Base-by-base conservation (phyloP, 1,139 yeast genomes). In the Taiozyma onychis region DNA sequence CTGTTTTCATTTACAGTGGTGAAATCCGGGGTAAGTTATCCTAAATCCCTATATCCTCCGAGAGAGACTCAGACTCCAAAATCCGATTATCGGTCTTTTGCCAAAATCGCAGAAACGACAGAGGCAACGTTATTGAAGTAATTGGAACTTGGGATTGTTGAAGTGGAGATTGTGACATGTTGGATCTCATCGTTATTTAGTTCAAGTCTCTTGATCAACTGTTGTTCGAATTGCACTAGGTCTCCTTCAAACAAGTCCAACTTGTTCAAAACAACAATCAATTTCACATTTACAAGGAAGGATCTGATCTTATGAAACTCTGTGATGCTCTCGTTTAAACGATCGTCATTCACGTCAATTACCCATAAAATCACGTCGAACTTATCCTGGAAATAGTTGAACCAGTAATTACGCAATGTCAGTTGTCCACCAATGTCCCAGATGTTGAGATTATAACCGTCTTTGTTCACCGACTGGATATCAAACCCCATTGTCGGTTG, bases 361-460 rank as follows among this genome's bases (percentile, higher is more conserved):
- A 91, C 96, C 97, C 98, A 91, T n/a, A 91, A 68, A 27, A 91
- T 73, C 14, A 82, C 79, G 60, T 91, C 93, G 7, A 96, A 87
- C 58, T 81, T 81, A 56, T 90, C 97, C 63, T 57, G 57, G 30
- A 87, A 91, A 70, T 93, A 93, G 53, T 90, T 80, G 26, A 86
- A 78, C 99, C 99, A 93, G 76, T 93, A 78, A 41, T 82, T 75
- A 45, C 98, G 73, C 48, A 93, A 73, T 27, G 88, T 77, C 62
- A 81, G 81, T 67, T 93, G 98, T 4, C 99, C 99, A 3, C 98
- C 98, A 45, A 93, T 81, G 66, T 93, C 99, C 98, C 98, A 93
- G 57, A 93, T 78, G 64, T 90, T 88, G 50, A 93, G 71, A 54
- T 78, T 76, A 50, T 78, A 73, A 41, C 76, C 76, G 3, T 64